Evolutionary conservation across 768 basidiomycete genomes (phyloP), one percentile per base, ranked within the genome.

Genomic region (Hemileccinum impolitum): DNA sequence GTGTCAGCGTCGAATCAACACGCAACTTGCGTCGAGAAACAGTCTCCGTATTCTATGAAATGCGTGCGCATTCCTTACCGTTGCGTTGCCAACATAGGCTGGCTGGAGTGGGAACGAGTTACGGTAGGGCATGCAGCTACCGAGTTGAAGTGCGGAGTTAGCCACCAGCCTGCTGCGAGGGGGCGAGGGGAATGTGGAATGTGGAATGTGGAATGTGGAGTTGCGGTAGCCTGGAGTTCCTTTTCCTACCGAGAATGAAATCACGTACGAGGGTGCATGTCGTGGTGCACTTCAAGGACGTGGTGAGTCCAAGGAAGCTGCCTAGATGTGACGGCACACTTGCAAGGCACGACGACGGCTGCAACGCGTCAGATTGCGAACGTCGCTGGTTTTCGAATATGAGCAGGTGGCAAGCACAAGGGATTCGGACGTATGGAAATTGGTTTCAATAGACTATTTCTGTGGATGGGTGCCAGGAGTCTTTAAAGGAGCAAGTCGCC

Each of bases 81-180:
- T 11, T 43, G 18, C 32, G 36, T 41, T 25, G 21, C 28, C 6
- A 31, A 37, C 12, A 39, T n/a, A 25, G 6, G 38, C 6, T 23
- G 34, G 28, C 35, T 45, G 54, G 54, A 56, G 54, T 56, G 55
- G 55, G 55, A 56, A 57, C 13, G 1, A 7, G 34, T 56, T 46
- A 51, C 50, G 51, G 44, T 18, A 58, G 47, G 39, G 6, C 45
- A 58, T 18, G 56, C 56, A 48, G 50, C 40, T 34, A 40, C 28
- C 10, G 55, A 47, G 37, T 37, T 21, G 53, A 56, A 55, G 41
- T 40, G 42, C 44, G 31, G 53, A 43, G 53, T 42, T 39, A 30
- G 32, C 15, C 52, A 52, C 45, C 28, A 26, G 14, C 8, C 43
- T 41, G 43, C 15, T 19, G 43, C 8, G 34, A 44, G 7, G 39